Percentiles rank a stretch among this genome's conserved stretches.
Evolutionary conservation across 345 rosid species (phyloP).

Genomic region (Streptanthus diversifolius): DNA sequence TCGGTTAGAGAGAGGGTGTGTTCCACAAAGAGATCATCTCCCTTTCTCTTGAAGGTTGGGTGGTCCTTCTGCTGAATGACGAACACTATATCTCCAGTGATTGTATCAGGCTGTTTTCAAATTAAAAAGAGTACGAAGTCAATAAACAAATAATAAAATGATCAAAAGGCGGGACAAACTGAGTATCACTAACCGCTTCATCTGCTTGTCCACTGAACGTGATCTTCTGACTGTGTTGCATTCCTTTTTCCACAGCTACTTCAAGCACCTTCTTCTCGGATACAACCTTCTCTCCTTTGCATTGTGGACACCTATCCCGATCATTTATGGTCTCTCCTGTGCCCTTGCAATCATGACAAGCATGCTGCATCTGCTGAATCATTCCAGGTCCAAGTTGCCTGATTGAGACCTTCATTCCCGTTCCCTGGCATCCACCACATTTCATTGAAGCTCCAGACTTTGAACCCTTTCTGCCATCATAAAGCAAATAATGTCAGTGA

Average conservation of each 20-base stretch:
- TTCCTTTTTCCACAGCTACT: constrained; percentile 88
- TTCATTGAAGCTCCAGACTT: constrained; percentile 78
- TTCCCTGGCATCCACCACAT: constrained; percentile 77
- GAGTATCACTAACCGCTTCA: constrained; percentile 56
- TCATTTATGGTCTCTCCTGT: constrained; percentile 79
- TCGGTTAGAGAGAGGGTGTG: constrained; percentile 76
- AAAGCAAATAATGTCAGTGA: constrained; percentile 2
- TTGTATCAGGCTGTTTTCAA: constrained; percentile 73
- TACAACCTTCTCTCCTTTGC: constrained; percentile 84
- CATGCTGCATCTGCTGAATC: constrained; percentile 95
- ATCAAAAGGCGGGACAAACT: not conserved
- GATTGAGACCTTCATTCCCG: constrained; percentile 87
- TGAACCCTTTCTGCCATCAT: constrained; percentile 68
- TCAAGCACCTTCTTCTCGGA: constrained; percentile 85
- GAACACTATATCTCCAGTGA: constrained; percentile 82
- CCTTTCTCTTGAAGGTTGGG: constrained; percentile 78
- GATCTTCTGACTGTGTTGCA: constrained; percentile 82
- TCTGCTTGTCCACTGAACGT: constrained; percentile 92
- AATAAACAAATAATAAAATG: not conserved
- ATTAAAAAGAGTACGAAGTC: not conserved
- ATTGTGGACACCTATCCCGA: constrained; percentile 70
- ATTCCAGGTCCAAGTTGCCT: constrained; percentile 87
- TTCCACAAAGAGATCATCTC: constrained; percentile 80
- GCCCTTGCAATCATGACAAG: constrained; percentile 87
- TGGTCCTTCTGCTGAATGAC: constrained; percentile 90